Percentiles rank a stretch among this genome's conserved stretches.
phyloP scores from a whole-genome alignment of 2,329 filamentous ascomycete species.

The Falciphora oryzae region DNA sequence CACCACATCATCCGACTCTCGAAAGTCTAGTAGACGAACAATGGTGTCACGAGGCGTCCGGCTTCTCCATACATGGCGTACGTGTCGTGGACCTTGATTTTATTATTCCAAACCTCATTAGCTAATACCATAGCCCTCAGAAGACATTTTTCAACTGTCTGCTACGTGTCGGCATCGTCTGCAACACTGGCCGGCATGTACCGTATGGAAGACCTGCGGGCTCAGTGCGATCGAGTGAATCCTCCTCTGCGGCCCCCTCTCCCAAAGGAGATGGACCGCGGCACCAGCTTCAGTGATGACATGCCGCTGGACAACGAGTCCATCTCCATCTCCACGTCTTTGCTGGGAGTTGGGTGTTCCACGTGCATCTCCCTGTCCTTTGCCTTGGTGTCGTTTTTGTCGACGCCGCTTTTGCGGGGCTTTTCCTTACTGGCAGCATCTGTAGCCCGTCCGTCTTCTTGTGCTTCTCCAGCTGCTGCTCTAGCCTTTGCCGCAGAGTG shows the following conservation, averaged over 20 bases:
- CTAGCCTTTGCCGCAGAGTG: not conserved
- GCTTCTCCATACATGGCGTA: slow-evolving; percentile 4
- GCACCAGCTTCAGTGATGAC: slow-evolving; percentile 67
- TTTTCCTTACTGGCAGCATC: not conserved
- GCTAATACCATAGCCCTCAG: slow-evolving; percentile 4
- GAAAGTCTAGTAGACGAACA: not conserved
- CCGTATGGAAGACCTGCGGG: not conserved
- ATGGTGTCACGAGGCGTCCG: not conserved
- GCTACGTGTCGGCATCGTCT: not conserved
- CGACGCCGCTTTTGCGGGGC: not conserved
- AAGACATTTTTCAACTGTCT: not conserved
- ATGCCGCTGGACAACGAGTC: slow-evolving; percentile 60
- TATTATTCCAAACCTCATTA: not conserved
- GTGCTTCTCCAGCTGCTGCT: not conserved
- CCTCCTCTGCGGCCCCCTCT: slow-evolving; percentile 47
- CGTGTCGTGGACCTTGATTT: slow-evolving; percentile 7
- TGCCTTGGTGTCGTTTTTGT: slow-evolving; percentile 4
- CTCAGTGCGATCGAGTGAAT: slow-evolving; percentile 34
- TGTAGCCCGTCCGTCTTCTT: not conserved
- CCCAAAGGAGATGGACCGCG: slow-evolving; percentile 61
- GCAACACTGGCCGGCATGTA: not conserved
- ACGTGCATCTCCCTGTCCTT: not conserved
- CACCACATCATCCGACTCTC: not conserved
- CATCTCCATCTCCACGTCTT: slow-evolving; percentile 46
- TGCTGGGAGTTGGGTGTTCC: not conserved